Evolutionary conservation across 768 basidiomycete species (phyloP).

Genomic region (Tremella yokohamensis): DNA sequence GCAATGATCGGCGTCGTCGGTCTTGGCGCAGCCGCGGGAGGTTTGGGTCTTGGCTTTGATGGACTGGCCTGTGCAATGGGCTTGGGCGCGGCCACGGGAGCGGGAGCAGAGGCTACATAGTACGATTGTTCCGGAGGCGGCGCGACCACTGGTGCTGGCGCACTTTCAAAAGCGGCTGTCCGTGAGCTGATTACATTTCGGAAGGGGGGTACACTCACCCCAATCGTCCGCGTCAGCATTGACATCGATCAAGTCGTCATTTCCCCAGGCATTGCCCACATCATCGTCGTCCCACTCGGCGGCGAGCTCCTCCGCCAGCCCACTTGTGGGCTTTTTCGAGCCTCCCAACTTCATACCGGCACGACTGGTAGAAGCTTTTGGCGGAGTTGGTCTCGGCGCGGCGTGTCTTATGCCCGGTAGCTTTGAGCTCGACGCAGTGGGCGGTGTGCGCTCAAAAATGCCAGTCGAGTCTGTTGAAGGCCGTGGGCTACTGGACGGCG

Average conservation of each 20-base stretch:
- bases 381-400: slow-evolving; percentile 41
- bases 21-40: background rate
- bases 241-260: slow-evolving; percentile 82
- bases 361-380: background rate
- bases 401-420: slow-evolving; percentile 15
- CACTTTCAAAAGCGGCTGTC: background rate
- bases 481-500: slow-evolving; percentile 13
- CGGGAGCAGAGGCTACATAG: slow-evolving; percentile 22
- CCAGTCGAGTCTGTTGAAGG: slow-evolving; percentile 12
- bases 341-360: slow-evolving; percentile 64
- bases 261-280: slow-evolving; percentile 64
- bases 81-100: slow-evolving; percentile 2
- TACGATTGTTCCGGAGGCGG: slow-evolving; percentile 14
- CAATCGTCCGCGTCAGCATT: slow-evolving; percentile 91
- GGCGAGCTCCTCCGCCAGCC: slow-evolving; percentile 56
- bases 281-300: slow-evolving; percentile 50
- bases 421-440: background rate
- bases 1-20: slow-evolving; percentile 32
- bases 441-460: slow-evolving; percentile 16
- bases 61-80: slow-evolving; percentile 6
- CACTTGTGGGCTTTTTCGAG: slow-evolving; percentile 54
- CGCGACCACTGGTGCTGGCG: background rate
- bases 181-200: background rate
- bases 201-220: slow-evolving; percentile 59
- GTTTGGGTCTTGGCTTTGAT: slow-evolving; percentile 2